Base-by-base conservation (phyloP, 2,329 filamentous ascomycete genomes). In the Cadophora luteo-olivacea region DNA sequence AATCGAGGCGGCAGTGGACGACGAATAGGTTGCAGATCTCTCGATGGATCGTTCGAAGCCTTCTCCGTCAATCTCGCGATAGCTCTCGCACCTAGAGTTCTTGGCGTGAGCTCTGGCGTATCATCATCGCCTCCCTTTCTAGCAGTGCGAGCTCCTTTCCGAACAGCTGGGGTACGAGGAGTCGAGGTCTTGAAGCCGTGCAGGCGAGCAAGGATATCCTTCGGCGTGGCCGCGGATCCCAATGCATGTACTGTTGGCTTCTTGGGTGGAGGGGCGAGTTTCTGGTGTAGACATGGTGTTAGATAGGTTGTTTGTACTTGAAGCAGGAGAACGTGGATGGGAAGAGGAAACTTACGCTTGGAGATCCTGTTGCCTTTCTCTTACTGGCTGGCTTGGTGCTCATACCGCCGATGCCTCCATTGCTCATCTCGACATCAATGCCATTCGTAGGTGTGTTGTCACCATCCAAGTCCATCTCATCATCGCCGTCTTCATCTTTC, bases 1-100 rank as follows among this genome's bases (percentile, higher is more conserved):
- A 45, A 38, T 8, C 22, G 8, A 41, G 57, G 33, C 1, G 57
- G 57, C 11, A 60, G 12, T 11, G 57, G 57, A 9, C 57, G 57
- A 25, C 57, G 33, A 24, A 60, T 60, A 22, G 57, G 57, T 25
- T 60, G 57, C 4, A 60, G 11, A 45, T 60, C 36, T 22, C 57
- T 41, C 4, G 57, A 60, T 4, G 22, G 57, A 41, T 60, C 57
- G 16, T 29, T 60, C 7, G 57, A 41, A 60, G 57, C 57, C 22
- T 60, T 60, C 36, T 60, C 57, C 11, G 57, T 60, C n/a, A 60
- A 38, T 41, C 57, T 41, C 9, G 57, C 57, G 33, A 60, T 60
- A 12, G 57, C 57, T 41, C 57, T 24, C 25, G 33, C 33, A 41
- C 57, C 57, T 16, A 60, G 12, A 14, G 33, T 41, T 41, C 38